Percentiles rank a stretch among this genome's conserved stretches.
Evolutionary conservation across 192 early-diverging fungal genomes (phyloP).

Genomic region (Kickxella alabastrina): DNA sequence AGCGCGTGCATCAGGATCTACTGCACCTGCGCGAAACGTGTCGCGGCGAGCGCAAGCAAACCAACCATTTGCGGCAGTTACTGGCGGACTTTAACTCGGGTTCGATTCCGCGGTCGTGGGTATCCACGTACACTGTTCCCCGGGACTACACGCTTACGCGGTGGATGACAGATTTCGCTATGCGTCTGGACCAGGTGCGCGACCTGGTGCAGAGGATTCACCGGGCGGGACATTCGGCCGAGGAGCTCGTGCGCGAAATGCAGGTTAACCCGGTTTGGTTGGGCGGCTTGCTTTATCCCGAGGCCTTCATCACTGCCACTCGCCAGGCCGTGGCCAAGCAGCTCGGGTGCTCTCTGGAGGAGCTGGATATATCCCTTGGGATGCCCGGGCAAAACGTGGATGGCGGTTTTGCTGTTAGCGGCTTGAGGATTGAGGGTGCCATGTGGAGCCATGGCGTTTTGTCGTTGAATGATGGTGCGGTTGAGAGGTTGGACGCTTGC

Average conservation of each 20-base stretch:
- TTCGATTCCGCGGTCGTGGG: constrained; percentile 66
- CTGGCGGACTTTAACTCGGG: constrained; percentile 67
- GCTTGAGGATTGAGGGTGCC: constrained; percentile 55
- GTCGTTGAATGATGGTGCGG: constrained; percentile 34
- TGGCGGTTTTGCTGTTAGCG: constrained; percentile 27
- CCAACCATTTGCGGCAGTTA: constrained; percentile 77
- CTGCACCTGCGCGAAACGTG: constrained; percentile 61
- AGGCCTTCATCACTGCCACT: constrained; percentile 89
- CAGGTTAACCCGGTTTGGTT: constrained; percentile 64
- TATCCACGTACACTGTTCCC: constrained; percentile 39
- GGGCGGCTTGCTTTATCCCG: constrained; percentile 83
- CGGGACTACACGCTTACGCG: constrained; percentile 55
- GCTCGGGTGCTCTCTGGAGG: constrained; percentile 75
- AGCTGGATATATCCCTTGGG: constrained; percentile 60
- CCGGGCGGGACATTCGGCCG: background rate
- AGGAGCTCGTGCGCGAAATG: constrained; percentile 12
- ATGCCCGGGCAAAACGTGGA: constrained; percentile 1
- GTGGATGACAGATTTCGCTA: constrained; percentile 74
- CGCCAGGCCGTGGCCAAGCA: constrained; percentile 78
- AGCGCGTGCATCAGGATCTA: constrained; percentile 65
- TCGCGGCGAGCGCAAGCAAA: constrained; percentile 76
- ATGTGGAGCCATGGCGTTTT: constrained; percentile 22
- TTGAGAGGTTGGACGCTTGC: constrained; percentile 28
- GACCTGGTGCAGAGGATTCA: constrained; percentile 44
- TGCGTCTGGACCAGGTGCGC: constrained; percentile 63